phyloP scores from a whole-genome alignment of 2,329 filamentous ascomycete species.

The Cladosporium sp. region DNA sequence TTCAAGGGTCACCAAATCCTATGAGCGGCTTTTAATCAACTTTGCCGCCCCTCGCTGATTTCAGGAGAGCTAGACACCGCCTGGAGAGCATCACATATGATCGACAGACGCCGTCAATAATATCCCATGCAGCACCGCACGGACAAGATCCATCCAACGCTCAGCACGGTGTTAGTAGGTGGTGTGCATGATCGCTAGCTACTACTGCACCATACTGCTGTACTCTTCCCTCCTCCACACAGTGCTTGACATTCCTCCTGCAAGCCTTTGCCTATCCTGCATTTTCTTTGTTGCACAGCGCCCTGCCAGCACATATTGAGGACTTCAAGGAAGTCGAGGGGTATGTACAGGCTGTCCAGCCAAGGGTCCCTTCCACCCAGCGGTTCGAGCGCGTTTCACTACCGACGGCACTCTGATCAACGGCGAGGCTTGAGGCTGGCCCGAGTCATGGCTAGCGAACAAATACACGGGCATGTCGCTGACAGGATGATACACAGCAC shows the following conservation, averaged over 20 bases:
- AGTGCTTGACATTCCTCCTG: conserved; percentile 3
- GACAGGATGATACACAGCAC: conserved; percentile 3
- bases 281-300: conserved; percentile 2
- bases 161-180: conserved; percentile 5
- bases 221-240: neutral
- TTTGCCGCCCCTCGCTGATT: neutral
- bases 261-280: neutral
- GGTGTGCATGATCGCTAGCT: neutral
- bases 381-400: conserved; percentile 5
- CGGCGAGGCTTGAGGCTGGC: neutral
- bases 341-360: neutral
- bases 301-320: neutral
- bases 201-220: neutral
- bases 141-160: conserved; percentile 4
- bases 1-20: too few relatives aligned
- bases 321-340: neutral
- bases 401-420: conserved; percentile 1
- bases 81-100: conserved; percentile 9
- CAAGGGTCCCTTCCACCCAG: neutral
- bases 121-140: conserved; percentile 11
- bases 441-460: conserved; percentile 10
- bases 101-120: conserved; percentile 10
- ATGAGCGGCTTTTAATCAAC: neutral
- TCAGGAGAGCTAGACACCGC: conserved; percentile 11
- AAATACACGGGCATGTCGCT: conserved; percentile 5